A percentile compares a stretch with the other conserved stretches of the same genome.
phyloP scores from a whole-genome alignment of 805 yeast genomes.

The Pichia californica region DNA sequence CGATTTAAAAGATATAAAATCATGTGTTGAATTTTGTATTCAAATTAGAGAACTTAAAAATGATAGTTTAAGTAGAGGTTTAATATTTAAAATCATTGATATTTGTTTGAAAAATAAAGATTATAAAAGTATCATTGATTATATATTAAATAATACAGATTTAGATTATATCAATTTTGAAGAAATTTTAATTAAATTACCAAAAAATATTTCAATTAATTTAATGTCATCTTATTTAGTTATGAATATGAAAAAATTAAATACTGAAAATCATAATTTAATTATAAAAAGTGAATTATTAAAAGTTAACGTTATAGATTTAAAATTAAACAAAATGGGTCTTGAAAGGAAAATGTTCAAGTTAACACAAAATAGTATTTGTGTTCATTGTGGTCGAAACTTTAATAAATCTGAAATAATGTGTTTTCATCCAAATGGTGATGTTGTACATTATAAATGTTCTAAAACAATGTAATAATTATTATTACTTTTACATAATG shows the following conservation, averaged over 20 bases:
- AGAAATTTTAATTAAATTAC: constrained; percentile 43
- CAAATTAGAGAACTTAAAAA: constrained; percentile 32
- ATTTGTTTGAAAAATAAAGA: constrained; percentile 24
- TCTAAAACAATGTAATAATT: constrained; percentile 3
- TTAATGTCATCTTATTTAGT: constrained; percentile 40
- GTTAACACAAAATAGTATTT: constrained; percentile 43
- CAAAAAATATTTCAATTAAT: constrained; percentile 40
- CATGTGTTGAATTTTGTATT: constrained; percentile 59
- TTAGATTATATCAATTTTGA: constrained; percentile 22
- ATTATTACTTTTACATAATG: no score
- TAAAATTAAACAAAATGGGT: constrained; percentile 36
- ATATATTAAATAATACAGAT: constrained; percentile 19
- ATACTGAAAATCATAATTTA: constrained; percentile 34
- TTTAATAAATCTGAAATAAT: constrained; percentile 41
- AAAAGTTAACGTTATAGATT: constrained; percentile 44
- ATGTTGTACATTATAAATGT: constrained; percentile 56
- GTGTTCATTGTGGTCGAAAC: constrained; percentile 52
- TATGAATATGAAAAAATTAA: constrained; percentile 36
- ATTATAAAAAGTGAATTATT: constrained; percentile 42
- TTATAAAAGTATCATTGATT: constrained; percentile 25
- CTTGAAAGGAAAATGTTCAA: constrained; percentile 30
- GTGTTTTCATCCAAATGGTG: constrained; percentile 38
- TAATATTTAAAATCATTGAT: constrained; percentile 47
- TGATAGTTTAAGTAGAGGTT: constrained; percentile 11
- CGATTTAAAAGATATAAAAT: constrained; percentile 46